These are phyloP conservation scores for Clonostachys chloroleuca DNA, from an alignment of 2,329 filamentous ascomycete genomes.

Conservation along the genomic window DNA sequence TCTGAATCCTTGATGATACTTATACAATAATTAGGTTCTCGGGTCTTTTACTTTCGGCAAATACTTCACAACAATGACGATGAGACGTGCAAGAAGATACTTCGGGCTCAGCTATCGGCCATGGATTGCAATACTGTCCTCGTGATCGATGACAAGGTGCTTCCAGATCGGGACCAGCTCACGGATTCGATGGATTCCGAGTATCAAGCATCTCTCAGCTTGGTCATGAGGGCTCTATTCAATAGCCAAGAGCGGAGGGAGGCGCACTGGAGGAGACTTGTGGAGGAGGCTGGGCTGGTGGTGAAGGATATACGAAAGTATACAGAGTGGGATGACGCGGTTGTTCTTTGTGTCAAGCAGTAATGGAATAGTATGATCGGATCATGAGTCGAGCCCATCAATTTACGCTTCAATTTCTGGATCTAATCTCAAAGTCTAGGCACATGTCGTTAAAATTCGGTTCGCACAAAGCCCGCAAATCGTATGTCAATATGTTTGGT, in stretches of 20 bases:
- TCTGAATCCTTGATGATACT: not conserved
- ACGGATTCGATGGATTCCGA: slow-evolving; percentile 7
- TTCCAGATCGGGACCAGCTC: slow-evolving; percentile 9
- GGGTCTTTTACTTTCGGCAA: slow-evolving; percentile 18
- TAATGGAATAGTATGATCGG: too few relatives aligned
- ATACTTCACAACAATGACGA: slow-evolving; percentile 18
- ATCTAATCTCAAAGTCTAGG: too few relatives aligned
- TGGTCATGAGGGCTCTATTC: slow-evolving; percentile 16
- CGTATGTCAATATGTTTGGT: too few relatives aligned
- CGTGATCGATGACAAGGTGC: slow-evolving; percentile 14
- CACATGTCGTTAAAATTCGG: too few relatives aligned
- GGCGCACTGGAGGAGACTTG: slow-evolving; percentile 11
- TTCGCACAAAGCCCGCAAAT: too few relatives aligned
- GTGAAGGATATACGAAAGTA: slow-evolving; percentile 12
- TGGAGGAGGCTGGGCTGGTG: slow-evolving; percentile 10
- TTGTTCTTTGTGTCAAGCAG: slow-evolving; percentile 7
- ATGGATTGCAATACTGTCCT: slow-evolving; percentile 11
- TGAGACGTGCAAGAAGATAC: slow-evolving; percentile 12
- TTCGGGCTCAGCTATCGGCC: slow-evolving; percentile 8
- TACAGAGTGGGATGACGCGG: slow-evolving; percentile 11
- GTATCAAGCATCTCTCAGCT: slow-evolving; percentile 11
- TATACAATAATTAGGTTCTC: slow-evolving; percentile 5
- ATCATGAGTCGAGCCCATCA: too few relatives aligned
- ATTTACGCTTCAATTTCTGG: too few relatives aligned
- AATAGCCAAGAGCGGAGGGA: slow-evolving; percentile 13